Evolutionary conservation across 495 filamentous ascomycete species (phyloP).

Genomic region (Chaetomidium leptoderma): DNA sequence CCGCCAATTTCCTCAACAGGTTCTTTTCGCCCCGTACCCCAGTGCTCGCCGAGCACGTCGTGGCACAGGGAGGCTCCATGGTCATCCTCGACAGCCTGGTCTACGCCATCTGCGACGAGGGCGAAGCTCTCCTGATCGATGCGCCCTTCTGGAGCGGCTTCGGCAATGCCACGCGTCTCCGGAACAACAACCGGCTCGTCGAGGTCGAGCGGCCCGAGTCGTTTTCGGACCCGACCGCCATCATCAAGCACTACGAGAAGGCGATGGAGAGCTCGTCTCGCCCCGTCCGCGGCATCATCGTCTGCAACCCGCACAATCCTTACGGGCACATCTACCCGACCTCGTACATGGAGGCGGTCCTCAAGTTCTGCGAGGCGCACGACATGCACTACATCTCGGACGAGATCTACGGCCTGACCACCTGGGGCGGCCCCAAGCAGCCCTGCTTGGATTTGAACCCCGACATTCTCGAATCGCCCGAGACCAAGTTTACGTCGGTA

Average conservation of each 20-base stretch:
- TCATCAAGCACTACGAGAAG: too few species aligned
- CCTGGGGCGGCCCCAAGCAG: background rate
- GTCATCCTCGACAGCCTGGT: background rate
- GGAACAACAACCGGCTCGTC: too few species aligned
- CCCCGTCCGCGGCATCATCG: background rate
- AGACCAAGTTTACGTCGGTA: background rate
- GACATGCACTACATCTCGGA: background rate
- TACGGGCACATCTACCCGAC: background rate
- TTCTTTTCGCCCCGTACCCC: background rate
- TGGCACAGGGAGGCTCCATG: background rate
- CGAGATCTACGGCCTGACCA: background rate
- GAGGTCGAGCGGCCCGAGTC: too few species aligned
- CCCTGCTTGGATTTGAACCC: too few species aligned
- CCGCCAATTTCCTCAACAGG: background rate
- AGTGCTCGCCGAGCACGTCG: background rate
- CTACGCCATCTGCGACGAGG: background rate
- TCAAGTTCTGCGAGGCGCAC: background rate
- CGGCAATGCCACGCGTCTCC: too few species aligned
- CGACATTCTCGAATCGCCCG: background rate
- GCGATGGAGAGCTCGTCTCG: too few species aligned
- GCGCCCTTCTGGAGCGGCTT: background rate
- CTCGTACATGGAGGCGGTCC: background rate
- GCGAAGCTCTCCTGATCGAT: background rate
- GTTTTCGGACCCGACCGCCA: too few species aligned
- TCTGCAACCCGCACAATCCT: background rate